Percentiles rank a stretch among this genome's conserved stretches.
These are phyloP conservation scores for Paramecium sexaurelia DNA, from an alignment of 73 alveolate genomes.

Conservation along the genomic window DNA sequence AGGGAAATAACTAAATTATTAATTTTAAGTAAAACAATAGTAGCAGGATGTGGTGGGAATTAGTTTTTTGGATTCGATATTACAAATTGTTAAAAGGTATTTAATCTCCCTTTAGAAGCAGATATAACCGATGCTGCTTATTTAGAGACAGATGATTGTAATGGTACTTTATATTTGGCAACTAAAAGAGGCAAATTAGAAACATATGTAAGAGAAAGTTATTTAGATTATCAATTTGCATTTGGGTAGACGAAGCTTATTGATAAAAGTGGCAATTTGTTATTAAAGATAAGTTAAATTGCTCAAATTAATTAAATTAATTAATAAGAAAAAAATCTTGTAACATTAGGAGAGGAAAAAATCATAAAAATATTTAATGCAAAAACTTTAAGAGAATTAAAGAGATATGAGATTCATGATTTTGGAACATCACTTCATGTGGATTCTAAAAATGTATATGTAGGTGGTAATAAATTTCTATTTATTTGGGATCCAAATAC, in stretches of 20 bases:
- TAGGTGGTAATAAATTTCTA: background rate
- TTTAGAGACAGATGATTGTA: background rate
- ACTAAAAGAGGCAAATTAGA: background rate
- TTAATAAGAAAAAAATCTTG: background rate
- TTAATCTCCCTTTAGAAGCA: background rate
- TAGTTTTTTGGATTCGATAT: background rate
- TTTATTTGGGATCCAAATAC: background rate
- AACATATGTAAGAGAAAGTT: background rate
- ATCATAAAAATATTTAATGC: background rate
- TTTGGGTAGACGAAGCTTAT: background rate
- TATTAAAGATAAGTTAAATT: too few relatives aligned
- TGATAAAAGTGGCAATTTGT: background rate
- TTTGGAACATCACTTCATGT: background rate
- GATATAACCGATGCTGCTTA: background rate
- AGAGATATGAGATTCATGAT: background rate
- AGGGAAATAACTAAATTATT: background rate
- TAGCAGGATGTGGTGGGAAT: background rate
- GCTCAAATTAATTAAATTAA: background rate
- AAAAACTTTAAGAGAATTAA: background rate
- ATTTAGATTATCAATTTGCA: background rate
- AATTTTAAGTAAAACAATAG: background rate
- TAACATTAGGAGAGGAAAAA: conserved; percentile 3
- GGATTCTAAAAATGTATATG: background rate
- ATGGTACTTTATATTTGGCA: background rate
- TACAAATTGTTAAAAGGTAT: background rate